These are phyloP conservation scores for Coniochaeta ligniaria DNA, from an alignment of 2,329 filamentous ascomycete species.

Conservation along the genomic window DNA sequence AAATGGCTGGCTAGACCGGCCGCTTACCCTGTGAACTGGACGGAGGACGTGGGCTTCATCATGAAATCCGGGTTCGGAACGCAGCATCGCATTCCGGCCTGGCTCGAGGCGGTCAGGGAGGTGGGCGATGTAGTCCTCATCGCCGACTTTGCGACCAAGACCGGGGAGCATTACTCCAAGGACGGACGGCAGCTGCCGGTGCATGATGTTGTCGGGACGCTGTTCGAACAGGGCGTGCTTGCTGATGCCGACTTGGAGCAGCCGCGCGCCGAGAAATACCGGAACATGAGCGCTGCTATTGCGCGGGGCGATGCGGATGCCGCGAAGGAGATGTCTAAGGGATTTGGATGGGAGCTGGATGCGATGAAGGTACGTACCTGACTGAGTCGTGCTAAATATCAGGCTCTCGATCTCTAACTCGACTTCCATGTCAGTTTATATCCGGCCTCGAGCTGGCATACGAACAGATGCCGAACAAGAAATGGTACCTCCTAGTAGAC, in stretches of 20 bases:
- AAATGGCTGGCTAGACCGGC: slow-evolving; percentile 2
- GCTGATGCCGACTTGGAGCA: slow-evolving; percentile 1
- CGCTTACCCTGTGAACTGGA: slow-evolving; percentile 34
- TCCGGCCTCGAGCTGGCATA: slow-evolving; percentile 46
- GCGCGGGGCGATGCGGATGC: slow-evolving; percentile 26
- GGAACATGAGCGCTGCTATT: slow-evolving; percentile 29
- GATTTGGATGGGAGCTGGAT: slow-evolving; percentile 41
- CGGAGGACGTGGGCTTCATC: slow-evolving; percentile 40
- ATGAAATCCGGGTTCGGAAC: slow-evolving; percentile 52
- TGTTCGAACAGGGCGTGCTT: background rate
- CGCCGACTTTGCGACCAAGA: slow-evolving; percentile 36
- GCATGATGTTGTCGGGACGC: slow-evolving; percentile 30
- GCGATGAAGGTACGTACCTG: slow-evolving; percentile 35
- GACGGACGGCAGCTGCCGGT: slow-evolving; percentile 22
- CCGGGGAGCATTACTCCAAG: slow-evolving; percentile 12
- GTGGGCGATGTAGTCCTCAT: slow-evolving; percentile 36
- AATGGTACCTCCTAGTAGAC: slow-evolving; percentile 52
- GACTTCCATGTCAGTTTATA: slow-evolving; percentile 37
- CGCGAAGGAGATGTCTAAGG: slow-evolving; percentile 28
- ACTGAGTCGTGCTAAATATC: background rate
- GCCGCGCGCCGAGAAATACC: slow-evolving; percentile 32
- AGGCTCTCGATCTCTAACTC: background rate
- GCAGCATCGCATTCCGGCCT: slow-evolving; percentile 35
- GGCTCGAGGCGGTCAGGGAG: slow-evolving; percentile 37
- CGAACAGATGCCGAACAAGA: slow-evolving; percentile 42